These are phyloP conservation scores for Pichia sp. DNA, from an alignment of 1,139 yeast species.

Conservation along the genomic window DNA sequence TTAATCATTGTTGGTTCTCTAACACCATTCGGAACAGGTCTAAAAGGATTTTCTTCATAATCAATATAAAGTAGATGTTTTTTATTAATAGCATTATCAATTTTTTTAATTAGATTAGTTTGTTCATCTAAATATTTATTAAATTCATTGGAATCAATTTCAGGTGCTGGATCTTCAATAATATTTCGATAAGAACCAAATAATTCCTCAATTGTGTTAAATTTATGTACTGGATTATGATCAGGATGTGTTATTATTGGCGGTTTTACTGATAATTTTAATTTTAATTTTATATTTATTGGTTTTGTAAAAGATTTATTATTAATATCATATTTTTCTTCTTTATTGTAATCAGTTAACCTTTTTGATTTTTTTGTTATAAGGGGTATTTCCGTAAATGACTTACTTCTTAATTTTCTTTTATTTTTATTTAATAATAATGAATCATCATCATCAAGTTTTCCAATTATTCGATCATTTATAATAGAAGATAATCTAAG, in stretches of 20 bases:
- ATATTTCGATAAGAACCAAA: slow-evolving; percentile 45
- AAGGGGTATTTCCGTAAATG: background rate
- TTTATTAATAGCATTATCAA: slow-evolving; percentile 48
- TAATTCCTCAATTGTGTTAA: slow-evolving; percentile 35
- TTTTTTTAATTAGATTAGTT: slow-evolving; percentile 35
- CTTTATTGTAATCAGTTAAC: too few species aligned
- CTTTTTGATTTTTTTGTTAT: slow-evolving; percentile 1
- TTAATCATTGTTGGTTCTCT: slow-evolving; percentile 33
- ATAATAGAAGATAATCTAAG: slow-evolving; percentile 1
- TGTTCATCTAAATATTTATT: slow-evolving; percentile 44
- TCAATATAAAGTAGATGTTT: slow-evolving; percentile 43
- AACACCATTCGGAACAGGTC: slow-evolving; percentile 28
- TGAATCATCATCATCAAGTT: background rate
- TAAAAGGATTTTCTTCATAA: slow-evolving; percentile 30
- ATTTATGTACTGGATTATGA: slow-evolving; percentile 46
- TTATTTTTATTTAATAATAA: slow-evolving; percentile 1
- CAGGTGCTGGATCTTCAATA: slow-evolving; percentile 47
- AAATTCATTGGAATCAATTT: slow-evolving; percentile 37
- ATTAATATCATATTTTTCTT: too few species aligned
- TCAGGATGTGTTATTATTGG: slow-evolving; percentile 73
- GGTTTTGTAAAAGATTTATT: slow-evolving; percentile 18
- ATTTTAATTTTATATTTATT: slow-evolving; percentile 36
- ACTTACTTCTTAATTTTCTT: slow-evolving; percentile 12
- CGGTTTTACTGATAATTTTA: slow-evolving; percentile 48
- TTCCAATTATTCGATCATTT: slow-evolving; percentile 4